These are phyloP conservation scores for Telfairia occidentalis DNA, from an alignment of 331 rosid genomes.

Conservation along the genomic window DNA sequence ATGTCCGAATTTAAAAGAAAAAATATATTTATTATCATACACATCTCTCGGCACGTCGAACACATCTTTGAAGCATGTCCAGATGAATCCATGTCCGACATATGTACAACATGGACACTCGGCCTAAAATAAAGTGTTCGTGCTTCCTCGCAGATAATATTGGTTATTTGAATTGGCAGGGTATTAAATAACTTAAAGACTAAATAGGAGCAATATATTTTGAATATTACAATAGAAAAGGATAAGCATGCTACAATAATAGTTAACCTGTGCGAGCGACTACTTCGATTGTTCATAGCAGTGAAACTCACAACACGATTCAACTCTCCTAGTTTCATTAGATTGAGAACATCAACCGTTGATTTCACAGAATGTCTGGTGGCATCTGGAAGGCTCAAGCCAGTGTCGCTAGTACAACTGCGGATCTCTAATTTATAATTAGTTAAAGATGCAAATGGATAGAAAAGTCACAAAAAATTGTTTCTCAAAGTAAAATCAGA, in stretches of 20 bases:
- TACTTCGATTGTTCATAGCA: conserved; percentile 65
- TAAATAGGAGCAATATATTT: background rate
- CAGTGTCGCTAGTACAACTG: conserved; percentile 54
- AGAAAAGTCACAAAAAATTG: background rate
- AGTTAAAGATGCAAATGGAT: conserved; percentile 31
- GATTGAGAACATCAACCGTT: conserved; percentile 54
- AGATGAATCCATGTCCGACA: too few relatives aligned
- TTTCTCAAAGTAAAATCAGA: background rate
- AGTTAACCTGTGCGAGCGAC: conserved; percentile 85
- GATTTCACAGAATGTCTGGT: conserved; percentile 55
- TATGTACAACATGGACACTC: too few relatives aligned
- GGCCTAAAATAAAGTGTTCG: too few relatives aligned
- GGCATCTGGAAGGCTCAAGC: conserved; percentile 84
- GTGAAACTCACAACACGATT: conserved; percentile 78
- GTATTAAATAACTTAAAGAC: background rate
- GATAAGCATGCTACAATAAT: background rate
- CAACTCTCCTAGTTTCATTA: conserved; percentile 72
- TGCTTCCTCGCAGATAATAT: too few relatives aligned
- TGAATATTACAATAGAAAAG: background rate
- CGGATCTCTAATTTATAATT: conserved; percentile 65
- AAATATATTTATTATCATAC: too few relatives aligned
- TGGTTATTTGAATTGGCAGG: background rate
- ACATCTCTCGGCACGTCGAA: too few relatives aligned
- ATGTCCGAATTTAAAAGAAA: too few relatives aligned
- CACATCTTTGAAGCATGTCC: too few relatives aligned